Conservation (phyloP, 176 grass and related monocot genomes). For the Panicum miliaceum region DNA sequence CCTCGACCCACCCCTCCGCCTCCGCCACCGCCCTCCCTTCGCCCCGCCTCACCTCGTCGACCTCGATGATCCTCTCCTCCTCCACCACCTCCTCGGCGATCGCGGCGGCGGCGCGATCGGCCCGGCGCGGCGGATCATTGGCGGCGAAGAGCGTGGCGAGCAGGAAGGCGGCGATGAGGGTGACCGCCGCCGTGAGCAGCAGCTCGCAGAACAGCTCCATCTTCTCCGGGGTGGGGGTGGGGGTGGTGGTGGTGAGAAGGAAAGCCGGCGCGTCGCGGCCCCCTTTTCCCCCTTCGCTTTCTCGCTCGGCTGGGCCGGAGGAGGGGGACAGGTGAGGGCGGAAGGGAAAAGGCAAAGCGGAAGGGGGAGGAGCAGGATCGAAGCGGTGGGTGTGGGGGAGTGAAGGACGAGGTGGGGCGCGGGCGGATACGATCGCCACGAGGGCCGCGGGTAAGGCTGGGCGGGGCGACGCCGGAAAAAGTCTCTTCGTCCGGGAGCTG, state of each 20-base stretch:
- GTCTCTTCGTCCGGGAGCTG: slow-evolving; percentile 43
- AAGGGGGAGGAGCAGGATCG: slow-evolving; percentile 9
- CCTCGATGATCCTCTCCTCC: slow-evolving; percentile 52
- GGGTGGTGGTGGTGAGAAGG: not conserved
- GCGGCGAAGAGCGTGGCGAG: slow-evolving; percentile 61
- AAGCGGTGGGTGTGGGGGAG: slow-evolving; percentile 27
- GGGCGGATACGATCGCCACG: slow-evolving; percentile 70
- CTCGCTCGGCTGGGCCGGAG: slow-evolving; percentile 44
- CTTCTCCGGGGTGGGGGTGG: not conserved
- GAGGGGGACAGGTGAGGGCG: slow-evolving; percentile 18
- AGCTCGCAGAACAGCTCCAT: slow-evolving; percentile 80
- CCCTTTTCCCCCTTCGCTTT: slow-evolving; percentile 29
- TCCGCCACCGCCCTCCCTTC: not conserved
- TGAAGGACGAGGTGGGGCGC: slow-evolving; percentile 49
- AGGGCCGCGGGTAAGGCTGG: not conserved
- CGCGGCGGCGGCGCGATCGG: slow-evolving; percentile 14
- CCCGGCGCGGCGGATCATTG: slow-evolving; percentile 38
- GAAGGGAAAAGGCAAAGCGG: not conserved
- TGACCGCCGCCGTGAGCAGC: slow-evolving; percentile 63
- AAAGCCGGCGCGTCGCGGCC: not conserved
- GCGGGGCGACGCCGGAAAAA: slow-evolving; percentile 12
- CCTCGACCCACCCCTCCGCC: slow-evolving; percentile 49
- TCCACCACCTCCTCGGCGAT: slow-evolving; percentile 34
- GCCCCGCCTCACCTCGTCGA: slow-evolving; percentile 28
- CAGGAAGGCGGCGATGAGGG: slow-evolving; percentile 68